Base-by-base conservation (phyloP, 139 green algal species). In the Chlorella sp. region DNA sequence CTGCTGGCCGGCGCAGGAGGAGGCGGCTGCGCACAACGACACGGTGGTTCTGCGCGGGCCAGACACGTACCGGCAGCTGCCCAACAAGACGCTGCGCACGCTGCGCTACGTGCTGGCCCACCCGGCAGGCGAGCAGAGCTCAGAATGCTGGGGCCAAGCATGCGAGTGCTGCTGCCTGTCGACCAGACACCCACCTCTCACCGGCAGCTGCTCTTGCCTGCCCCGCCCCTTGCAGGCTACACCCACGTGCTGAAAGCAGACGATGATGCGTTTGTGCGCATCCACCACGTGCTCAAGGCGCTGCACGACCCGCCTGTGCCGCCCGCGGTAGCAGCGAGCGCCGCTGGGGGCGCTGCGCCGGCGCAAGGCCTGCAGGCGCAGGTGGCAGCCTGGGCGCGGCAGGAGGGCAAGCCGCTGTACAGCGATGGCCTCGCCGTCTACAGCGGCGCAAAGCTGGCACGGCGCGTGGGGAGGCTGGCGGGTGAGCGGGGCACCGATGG, bases 211-310 rank as follows among this genome's bases (percentile, higher is more conserved):
- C 67, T 5, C 29, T 27, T 17, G 51, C 51, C 51, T 17, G 51
- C 11, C 51, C 9, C 21, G 51, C 51, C 41, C 25, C 40, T 8
- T 71, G 43, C 41, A 61, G 43, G 69, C 8, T 92, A 85, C 78
- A 93, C 88, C 0, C 88, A 92, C 29, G 64, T 92, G 8, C 70
- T 91, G 2, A 92, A 92, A 51, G 86, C 76, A 0, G 88, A 92
- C 45, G 88, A 92, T 19, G 88, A 92, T 69, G 82, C 77, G 55
- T 92, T 83, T 46, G 62, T 92, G 6, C 64, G 88, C 27, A 35
- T 83, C 8, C 21, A 53, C 14, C 59, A 69, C 17, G 56, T 91
- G 9, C 35, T 88, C 21, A 17, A 53, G 58, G 61, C 65, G 0
- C 79, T 82, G 43, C 17, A 43, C 33, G 79, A 82, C 50, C 48